A percentile compares a stretch with the other conserved stretches of the same genome.
These are phyloP conservation scores for Neckera pumila DNA, from an alignment of 225 moss, liverwort and hornwort genomes.

Conservation along the genomic window DNA sequence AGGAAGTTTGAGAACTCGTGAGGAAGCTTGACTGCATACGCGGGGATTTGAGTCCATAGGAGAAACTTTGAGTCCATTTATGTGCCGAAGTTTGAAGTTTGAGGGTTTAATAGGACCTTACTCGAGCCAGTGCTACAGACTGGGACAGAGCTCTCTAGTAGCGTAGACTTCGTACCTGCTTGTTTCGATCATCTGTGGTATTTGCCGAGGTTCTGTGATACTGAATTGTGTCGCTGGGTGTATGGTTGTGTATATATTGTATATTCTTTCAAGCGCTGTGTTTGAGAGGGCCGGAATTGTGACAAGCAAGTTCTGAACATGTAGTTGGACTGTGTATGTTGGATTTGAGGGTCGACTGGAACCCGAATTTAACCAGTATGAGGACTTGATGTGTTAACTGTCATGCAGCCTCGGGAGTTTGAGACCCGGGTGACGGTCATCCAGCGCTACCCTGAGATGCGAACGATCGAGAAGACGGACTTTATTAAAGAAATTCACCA, in stretches of 20 bases:
- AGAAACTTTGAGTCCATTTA: neutral
- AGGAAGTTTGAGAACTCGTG: neutral
- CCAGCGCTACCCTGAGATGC: constrained; percentile 56
- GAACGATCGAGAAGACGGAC: constrained; percentile 32
- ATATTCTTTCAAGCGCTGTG: neutral
- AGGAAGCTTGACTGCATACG: neutral
- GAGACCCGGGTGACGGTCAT: constrained; percentile 50
- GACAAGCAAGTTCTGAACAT: neutral
- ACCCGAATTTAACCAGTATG: neutral
- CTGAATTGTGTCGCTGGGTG: too few species aligned
- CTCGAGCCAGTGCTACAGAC: neutral
- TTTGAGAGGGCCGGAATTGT: too few species aligned
- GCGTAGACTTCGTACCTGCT: neutral
- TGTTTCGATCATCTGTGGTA: neutral
- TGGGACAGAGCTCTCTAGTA: neutral
- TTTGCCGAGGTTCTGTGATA: neutral
- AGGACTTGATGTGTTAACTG: neutral
- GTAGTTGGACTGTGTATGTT: neutral
- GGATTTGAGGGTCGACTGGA: neutral
- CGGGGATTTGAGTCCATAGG: neutral
- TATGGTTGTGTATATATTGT: neutral
- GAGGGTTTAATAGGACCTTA: neutral
- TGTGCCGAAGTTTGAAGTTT: neutral
- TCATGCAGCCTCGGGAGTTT: constrained; percentile 33
- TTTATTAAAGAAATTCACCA: constrained; percentile 36